These are phyloP conservation scores for Oleoguttula mirabilis DNA, from an alignment of 495 filamentous ascomycete species.

Conservation along the genomic window DNA sequence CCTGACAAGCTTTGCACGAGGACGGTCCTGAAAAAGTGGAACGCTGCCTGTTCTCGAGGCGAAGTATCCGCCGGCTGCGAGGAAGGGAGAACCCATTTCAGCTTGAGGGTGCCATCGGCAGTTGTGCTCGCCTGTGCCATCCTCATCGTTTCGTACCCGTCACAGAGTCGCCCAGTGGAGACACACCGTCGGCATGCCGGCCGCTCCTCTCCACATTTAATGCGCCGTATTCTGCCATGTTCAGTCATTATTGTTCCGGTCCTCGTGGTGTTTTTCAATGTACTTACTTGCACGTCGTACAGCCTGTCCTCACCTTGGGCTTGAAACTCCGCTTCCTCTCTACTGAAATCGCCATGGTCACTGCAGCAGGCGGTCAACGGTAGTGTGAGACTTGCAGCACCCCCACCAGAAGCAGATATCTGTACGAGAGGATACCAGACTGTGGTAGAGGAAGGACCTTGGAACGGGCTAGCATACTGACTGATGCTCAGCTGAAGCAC, in stretches of 20 bases:
- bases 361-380: too few species aligned
- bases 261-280: neutral
- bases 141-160: slow-evolving; percentile 36
- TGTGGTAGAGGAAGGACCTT: too few species aligned
- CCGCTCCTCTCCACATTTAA: slow-evolving; percentile 48
- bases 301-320: neutral
- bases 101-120: neutral
- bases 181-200: slow-evolving; percentile 43
- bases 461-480: too few species aligned
- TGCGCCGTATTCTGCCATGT: slow-evolving; percentile 29
- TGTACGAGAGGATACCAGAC: too few species aligned
- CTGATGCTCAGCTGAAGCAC: too few species aligned
- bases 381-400: too few species aligned
- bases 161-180: slow-evolving; percentile 45
- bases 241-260: neutral
- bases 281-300: neutral
- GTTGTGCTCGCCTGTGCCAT: neutral
- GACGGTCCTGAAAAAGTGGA: neutral
- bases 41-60: neutral
- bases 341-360: too few species aligned
- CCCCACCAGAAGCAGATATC: too few species aligned
- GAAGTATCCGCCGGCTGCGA: neutral
- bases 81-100: neutral
- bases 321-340: neutral
- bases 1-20: neutral